A percentile compares a stretch with the other conserved stretches of the same genome.
Conservation (phyloP, 139 green algal species). For the Chlamydomonas schloesseri region DNA sequence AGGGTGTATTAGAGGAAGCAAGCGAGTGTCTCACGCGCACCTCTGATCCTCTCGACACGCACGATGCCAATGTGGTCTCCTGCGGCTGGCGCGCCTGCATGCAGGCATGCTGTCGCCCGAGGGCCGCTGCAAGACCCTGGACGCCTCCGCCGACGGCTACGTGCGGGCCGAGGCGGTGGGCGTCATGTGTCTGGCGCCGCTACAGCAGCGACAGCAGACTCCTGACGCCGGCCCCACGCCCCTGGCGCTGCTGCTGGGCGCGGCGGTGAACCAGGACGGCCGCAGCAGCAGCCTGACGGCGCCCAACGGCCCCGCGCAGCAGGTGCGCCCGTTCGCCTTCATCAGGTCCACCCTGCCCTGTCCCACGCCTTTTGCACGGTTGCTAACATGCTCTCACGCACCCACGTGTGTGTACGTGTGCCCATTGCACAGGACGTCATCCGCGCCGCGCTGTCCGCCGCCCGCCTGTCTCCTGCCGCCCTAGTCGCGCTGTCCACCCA, state of each 20-base stretch:
- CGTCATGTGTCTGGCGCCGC: slow-evolving; percentile 36
- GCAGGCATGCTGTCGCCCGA: slow-evolving; percentile 76
- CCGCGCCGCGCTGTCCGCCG: slow-evolving; percentile 58
- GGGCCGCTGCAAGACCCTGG: slow-evolving; percentile 87
- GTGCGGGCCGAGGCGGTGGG: slow-evolving; percentile 79
- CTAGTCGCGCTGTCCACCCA: slow-evolving; percentile 77
- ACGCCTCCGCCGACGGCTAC: slow-evolving; percentile 83
- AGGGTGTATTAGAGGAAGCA: too few species aligned
- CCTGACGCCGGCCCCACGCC: not conserved
- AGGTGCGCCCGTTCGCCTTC: too few species aligned
- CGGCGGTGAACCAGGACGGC: slow-evolving; percentile 92
- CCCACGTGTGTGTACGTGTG: slow-evolving; percentile 58
- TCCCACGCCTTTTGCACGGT: too few species aligned
- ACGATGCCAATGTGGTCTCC: too few species aligned
- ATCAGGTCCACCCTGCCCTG: too few species aligned
- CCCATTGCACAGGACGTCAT: slow-evolving; percentile 87
- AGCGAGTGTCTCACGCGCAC: too few species aligned
- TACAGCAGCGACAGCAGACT: not conserved
- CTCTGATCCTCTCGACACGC: too few species aligned
- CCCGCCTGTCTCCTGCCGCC: slow-evolving; percentile 19
- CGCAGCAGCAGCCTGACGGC: slow-evolving; percentile 89
- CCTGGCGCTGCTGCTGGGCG: slow-evolving; percentile 65
- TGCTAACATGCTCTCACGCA: too few species aligned
- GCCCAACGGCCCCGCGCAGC: slow-evolving; percentile 91
- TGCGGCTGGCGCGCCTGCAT: too few species aligned